phyloP scores from a whole-genome alignment of 192 early-diverging fungal genomes.

The Coemansia sp. region DNA sequence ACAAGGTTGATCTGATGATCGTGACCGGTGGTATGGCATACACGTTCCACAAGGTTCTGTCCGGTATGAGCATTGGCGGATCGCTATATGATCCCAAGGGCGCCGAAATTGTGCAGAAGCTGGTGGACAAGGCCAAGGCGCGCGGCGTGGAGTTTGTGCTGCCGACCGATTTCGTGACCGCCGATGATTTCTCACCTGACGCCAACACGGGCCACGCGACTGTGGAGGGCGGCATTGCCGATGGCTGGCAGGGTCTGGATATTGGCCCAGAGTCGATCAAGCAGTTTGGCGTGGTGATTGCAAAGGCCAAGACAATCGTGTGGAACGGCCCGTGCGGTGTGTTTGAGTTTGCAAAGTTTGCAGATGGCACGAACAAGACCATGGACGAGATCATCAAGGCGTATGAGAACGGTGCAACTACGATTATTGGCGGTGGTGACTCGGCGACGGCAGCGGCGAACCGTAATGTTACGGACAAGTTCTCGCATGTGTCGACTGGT shows the following conservation, averaged over 20 bases:
- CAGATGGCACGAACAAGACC: slow-evolving; percentile 75
- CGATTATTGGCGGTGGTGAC: slow-evolving; percentile 94
- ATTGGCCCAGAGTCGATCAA: slow-evolving; percentile 79
- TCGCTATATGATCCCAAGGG: slow-evolving; percentile 91
- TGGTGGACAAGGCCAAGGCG: slow-evolving; percentile 87
- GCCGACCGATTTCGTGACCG: slow-evolving; percentile 86
- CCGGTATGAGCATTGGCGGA: slow-evolving; percentile 84
- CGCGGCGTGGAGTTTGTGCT: slow-evolving; percentile 89
- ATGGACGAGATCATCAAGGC: slow-evolving; percentile 86
- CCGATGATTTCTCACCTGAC: slow-evolving; percentile 81
- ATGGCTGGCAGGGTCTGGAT: slow-evolving; percentile 93
- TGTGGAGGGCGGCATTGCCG: slow-evolving; percentile 82
- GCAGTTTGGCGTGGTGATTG: slow-evolving; percentile 66
- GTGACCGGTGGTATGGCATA: slow-evolving; percentile 96
- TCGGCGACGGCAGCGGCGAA: slow-evolving; percentile 96
- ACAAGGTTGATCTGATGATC: slow-evolving; percentile 88
- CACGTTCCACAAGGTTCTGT: slow-evolving; percentile 93
- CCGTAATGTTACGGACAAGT: slow-evolving; percentile 75
- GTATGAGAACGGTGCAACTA: slow-evolving; percentile 75
- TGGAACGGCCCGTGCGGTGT: slow-evolving; percentile 99
- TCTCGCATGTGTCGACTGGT: slow-evolving; percentile 94
- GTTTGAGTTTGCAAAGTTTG: slow-evolving; percentile 96
- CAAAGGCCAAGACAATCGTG: slow-evolving; percentile 85
- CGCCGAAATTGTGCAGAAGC: slow-evolving; percentile 73
- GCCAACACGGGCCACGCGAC: slow-evolving; percentile 85